Evolutionary conservation across 192 early-diverging fungal genomes (phyloP).

Genomic region (Coemansia sp.): DNA sequence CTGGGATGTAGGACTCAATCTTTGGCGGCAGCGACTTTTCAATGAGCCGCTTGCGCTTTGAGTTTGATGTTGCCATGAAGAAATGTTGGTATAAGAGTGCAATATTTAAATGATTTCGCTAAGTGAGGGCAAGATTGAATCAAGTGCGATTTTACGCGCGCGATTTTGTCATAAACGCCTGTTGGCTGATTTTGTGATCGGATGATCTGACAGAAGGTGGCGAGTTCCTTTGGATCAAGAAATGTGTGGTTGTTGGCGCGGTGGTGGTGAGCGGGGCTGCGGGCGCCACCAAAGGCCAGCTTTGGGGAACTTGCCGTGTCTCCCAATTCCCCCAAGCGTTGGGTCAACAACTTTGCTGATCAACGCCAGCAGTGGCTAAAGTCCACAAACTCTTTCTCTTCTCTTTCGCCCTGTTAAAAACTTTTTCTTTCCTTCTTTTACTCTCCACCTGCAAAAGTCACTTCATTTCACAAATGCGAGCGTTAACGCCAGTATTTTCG

Average conservation of each 20-base stretch:
- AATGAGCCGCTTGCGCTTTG: constrained; percentile 48
- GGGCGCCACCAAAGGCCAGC: neutral
- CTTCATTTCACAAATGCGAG: neutral
- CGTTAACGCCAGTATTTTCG: neutral
- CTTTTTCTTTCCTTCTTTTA: neutral
- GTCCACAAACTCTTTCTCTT: neutral
- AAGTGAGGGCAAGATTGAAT: neutral
- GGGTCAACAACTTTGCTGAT: neutral
- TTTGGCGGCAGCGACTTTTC: constrained; percentile 57
- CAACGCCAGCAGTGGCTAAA: neutral
- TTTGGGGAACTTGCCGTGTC: neutral
- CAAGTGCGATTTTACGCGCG: neutral
- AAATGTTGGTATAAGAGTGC: too few species aligned
- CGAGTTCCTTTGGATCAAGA: neutral
- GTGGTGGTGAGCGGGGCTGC: neutral
- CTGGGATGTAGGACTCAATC: constrained; percentile 91
- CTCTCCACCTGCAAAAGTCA: neutral
- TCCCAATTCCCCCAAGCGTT: neutral
- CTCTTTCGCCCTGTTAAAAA: neutral
- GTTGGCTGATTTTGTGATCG: neutral
- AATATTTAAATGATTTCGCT: neutral
- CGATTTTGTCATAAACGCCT: neutral
- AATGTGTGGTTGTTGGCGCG: neutral
- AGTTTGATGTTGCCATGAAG: constrained; percentile 22
- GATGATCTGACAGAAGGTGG: neutral